Evolutionary conservation across 2,329 filamentous ascomycete genomes (phyloP).

Genomic region (Aspergillus fructus): DNA sequence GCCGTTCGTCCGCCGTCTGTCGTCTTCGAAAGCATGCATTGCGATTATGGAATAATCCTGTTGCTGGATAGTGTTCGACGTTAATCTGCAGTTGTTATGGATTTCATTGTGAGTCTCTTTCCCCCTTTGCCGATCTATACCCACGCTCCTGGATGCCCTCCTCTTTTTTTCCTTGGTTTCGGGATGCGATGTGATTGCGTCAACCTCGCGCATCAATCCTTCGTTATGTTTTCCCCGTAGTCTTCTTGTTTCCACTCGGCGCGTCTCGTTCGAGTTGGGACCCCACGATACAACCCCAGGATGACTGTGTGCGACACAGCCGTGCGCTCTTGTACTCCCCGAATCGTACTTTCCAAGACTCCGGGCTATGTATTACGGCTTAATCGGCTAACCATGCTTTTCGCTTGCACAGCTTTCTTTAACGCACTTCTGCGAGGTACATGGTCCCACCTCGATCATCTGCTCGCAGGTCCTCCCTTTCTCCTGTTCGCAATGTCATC

Average conservation of each 20-base stretch:
- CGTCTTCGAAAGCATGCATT: slow-evolving; percentile 32
- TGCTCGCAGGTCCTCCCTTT: slow-evolving; percentile 59
- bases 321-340: slow-evolving; percentile 3
- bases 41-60: slow-evolving; percentile 32
- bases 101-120: slow-evolving; percentile 44
- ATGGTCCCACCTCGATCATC: slow-evolving; percentile 62
- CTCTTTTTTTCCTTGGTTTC: background rate
- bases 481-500: slow-evolving; percentile 54
- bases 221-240: background rate
- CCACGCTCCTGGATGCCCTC: background rate
- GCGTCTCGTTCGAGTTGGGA: background rate
- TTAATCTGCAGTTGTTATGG: slow-evolving; percentile 36
- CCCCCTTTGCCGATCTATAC: slow-evolving; percentile 5
- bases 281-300: slow-evolving; percentile 1
- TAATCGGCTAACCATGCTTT: slow-evolving; percentile 6
- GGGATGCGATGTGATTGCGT: slow-evolving; percentile 9
- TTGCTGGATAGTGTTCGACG: slow-evolving; percentile 25
- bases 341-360: slow-evolving; percentile 1
- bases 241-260: background rate
- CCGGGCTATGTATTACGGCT: slow-evolving; percentile 2
- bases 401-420: slow-evolving; percentile 52
- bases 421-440: slow-evolving; percentile 63
- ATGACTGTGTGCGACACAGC: background rate
- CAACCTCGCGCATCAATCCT: slow-evolving; percentile 9
- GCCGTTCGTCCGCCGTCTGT: slow-evolving; percentile 4